Evolutionary conservation across 2,329 filamentous ascomycete species (phyloP).

Genomic region (Fusarium sp.): DNA sequence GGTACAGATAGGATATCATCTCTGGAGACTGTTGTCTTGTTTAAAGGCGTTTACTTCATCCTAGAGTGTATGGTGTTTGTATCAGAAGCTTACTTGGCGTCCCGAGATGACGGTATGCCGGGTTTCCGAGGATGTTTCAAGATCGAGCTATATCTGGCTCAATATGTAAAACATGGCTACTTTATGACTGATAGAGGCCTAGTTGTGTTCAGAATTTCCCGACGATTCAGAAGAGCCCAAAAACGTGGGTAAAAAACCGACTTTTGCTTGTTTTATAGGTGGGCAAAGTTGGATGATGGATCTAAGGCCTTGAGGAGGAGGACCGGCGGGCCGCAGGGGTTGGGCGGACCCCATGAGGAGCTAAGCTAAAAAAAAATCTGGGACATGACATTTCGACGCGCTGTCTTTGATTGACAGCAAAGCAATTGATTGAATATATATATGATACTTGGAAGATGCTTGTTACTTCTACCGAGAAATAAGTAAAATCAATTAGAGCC

Average conservation of each 20-base stretch:
- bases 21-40: background rate
- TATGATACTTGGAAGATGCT: background rate
- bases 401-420: slow-evolving; percentile 9
- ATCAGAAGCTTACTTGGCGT: slow-evolving; percentile 28
- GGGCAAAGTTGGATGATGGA: slow-evolving; percentile 51
- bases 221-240: slow-evolving; percentile 75
- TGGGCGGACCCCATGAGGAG: slow-evolving; percentile 36
- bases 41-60: background rate
- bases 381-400: slow-evolving; percentile 38
- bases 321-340: slow-evolving; percentile 37
- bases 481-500: no score
- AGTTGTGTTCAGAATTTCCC: slow-evolving; percentile 53
- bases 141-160: slow-evolving; percentile 12
- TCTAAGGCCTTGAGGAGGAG: slow-evolving; percentile 43
- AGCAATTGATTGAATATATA: background rate
- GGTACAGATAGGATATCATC: background rate
- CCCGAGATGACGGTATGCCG: slow-evolving; percentile 33
- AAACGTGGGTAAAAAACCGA: slow-evolving; percentile 60
- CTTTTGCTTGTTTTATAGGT: slow-evolving; percentile 48
- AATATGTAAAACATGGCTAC: background rate
- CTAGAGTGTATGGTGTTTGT: slow-evolving; percentile 16
- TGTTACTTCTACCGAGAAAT: background rate
- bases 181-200: background rate
- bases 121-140: slow-evolving; percentile 16
- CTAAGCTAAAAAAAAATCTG: slow-evolving; percentile 40